These are phyloP conservation scores for Aplosporella prunicola DNA, from an alignment of 2,329 filamentous ascomycete species.

Conservation along the genomic window DNA sequence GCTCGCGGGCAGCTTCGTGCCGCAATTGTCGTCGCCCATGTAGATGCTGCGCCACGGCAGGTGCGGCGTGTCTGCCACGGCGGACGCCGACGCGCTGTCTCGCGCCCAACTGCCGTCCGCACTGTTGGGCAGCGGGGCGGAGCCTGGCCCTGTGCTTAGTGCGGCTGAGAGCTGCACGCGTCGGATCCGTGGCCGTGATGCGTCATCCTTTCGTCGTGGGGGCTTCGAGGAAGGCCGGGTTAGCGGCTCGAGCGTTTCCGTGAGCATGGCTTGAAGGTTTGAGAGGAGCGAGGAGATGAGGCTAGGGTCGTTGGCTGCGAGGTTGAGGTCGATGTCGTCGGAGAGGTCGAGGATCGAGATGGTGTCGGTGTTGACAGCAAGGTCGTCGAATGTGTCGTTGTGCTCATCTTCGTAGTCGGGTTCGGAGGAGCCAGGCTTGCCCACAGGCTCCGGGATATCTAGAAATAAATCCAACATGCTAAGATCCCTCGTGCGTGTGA, in stretches of 20 bases:
- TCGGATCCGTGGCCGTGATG: conserved; percentile 21
- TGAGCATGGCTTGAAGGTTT: conserved; percentile 27
- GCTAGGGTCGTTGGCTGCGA: conserved; percentile 15
- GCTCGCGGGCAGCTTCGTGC: conserved; percentile 42
- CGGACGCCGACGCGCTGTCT: conserved; percentile 15
- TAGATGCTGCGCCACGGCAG: conserved; percentile 64
- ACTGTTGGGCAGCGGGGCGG: conserved; percentile 60
- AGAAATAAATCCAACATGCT: conserved; percentile 66
- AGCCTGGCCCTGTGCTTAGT: conserved; percentile 51
- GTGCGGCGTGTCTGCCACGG: conserved; percentile 27
- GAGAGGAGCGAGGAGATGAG: conserved; percentile 27
- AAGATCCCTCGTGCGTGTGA: conserved; percentile 65
- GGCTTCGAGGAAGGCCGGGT: conserved; percentile 10
- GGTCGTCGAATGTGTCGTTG: too few relatives aligned
- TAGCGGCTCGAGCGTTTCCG: conserved; percentile 13
- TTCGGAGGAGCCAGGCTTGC: neutral
- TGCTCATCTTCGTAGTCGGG: neutral
- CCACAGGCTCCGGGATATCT: conserved; percentile 35
- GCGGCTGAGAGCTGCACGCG: conserved; percentile 31
- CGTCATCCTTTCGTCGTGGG: conserved; percentile 6
- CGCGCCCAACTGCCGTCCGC: too few relatives aligned
- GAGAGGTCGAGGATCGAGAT: too few relatives aligned
- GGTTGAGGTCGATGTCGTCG: conserved; percentile 4
- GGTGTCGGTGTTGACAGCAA: neutral
- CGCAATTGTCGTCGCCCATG: conserved; percentile 59